Percentiles rank a stretch among this genome's conserved stretches.
Conservation (phyloP, 2,329 filamentous ascomycete genomes). For the Byssochlamys sp. region DNA sequence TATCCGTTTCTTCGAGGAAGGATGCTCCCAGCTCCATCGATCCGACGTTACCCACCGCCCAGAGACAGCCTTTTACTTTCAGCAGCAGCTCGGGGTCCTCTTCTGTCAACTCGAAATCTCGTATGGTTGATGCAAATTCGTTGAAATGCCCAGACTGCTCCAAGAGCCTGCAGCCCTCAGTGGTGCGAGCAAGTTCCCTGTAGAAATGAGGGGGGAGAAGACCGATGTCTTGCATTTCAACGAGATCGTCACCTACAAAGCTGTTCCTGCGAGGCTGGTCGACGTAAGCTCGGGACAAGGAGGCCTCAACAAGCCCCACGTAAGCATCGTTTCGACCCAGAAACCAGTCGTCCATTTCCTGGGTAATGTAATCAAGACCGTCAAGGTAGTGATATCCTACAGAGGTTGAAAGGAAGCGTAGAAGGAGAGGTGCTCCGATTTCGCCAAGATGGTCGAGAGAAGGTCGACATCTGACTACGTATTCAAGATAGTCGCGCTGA, state of each 20-base stretch:
- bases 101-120: slow-evolving; percentile 73
- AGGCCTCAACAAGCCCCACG: slow-evolving; percentile 88
- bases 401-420: slow-evolving; percentile 89
- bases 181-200: slow-evolving; percentile 80
- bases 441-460: slow-evolving; percentile 91
- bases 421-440: slow-evolving; percentile 82
- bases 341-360: slow-evolving; percentile 99
- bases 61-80: slow-evolving; percentile 92
- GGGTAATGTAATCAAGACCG: slow-evolving; percentile 94
- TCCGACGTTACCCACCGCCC: slow-evolving; percentile 95
- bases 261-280: slow-evolving; percentile 42
- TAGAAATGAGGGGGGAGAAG: slow-evolving; percentile 95
- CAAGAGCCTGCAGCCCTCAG: slow-evolving; percentile 81
- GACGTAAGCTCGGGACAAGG: slow-evolving; percentile 71
- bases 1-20: slow-evolving; percentile 81
- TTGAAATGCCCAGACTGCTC: slow-evolving; percentile 92
- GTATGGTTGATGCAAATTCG: slow-evolving; percentile 81
- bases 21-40: slow-evolving; percentile 95
- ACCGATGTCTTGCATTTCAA: slow-evolving; percentile 49
- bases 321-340: slow-evolving; percentile 94
- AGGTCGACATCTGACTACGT: slow-evolving; percentile 90
- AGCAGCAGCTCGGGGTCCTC: slow-evolving; percentile 76
- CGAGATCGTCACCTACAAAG: slow-evolving; percentile 45
- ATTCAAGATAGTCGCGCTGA: slow-evolving; percentile 79
- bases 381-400: slow-evolving; percentile 97